Base-by-base conservation (phyloP, 2,329 filamentous ascomycete species). In the Epichloe hybrida region DNA sequence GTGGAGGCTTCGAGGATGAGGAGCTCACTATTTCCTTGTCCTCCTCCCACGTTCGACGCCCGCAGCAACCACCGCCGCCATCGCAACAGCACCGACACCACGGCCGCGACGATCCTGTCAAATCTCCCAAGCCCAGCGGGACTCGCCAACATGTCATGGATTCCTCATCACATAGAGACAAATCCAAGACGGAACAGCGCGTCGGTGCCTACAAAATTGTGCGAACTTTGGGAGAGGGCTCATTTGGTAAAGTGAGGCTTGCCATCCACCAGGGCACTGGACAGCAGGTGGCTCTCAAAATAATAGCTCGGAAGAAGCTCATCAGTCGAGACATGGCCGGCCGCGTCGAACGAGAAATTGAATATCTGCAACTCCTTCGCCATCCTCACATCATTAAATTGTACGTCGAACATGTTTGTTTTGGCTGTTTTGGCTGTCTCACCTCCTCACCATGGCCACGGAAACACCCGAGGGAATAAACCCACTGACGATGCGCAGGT, bases 321-420 rank as follows among this genome's bases (percentile, higher is more conserved):
- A 88, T 96, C 60, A 97, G 90, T 59, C 79, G 91, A 62, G 93
- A 98, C 69, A 97, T 98, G 93, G 90, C 94, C 49, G 93, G 93
- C 54, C 81, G 93, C 54, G 94, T 98, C 56, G 93, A 98, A 73
- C 81, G 93, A 59, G 93, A 98, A 74, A 98, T 98, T 60, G 90
- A 96, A 67, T 98, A 98, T 65, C 78, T 98, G 56, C 93, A 98
- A 71, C 74, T 98, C 54, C 76, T 98, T 54, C 83, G 93, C 54
- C 93, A 98, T 68, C 93, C 93, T 40, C 93, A 98, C 69, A 98
- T 98, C 66, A 98, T 98, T 74, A 98, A 98, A 71, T 78, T 98
- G 81, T 96, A 75, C 63, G 78, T 73, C 17, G 6, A 43, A n/a
- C 41, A 43, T 31, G 17, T 21, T 38, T 38, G 5, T 3, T 38